Conservation (phyloP, 176 grass and related monocot genomes). For the Phragmites australis region DNA sequence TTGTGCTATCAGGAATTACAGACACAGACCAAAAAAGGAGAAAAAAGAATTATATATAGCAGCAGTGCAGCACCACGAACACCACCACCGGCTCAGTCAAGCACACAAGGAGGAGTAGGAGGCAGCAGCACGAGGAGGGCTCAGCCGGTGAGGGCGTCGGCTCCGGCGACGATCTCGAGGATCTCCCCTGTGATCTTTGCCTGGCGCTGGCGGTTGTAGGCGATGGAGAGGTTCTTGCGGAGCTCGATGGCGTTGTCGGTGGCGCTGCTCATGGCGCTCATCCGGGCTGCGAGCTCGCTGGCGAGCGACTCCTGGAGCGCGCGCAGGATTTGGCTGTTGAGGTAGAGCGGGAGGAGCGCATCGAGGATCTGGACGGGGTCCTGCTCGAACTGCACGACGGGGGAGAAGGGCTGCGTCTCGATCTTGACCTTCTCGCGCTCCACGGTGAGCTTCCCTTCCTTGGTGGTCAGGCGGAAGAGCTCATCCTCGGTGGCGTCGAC, state of each 20-base stretch:
- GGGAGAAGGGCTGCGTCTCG: conserved; percentile 59
- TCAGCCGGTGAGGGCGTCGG: conserved; percentile 47
- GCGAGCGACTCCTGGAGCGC: conserved; percentile 87
- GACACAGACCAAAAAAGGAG: conserved; percentile 11
- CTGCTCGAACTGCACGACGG: conserved; percentile 92
- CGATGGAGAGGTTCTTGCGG: conserved; percentile 48
- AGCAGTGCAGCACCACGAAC: background rate
- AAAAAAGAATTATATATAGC: conserved; percentile 48
- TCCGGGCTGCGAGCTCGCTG: conserved; percentile 78
- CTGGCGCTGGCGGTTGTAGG: conserved; percentile 76
- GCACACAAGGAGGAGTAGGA: background rate
- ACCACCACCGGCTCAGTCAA: background rate
- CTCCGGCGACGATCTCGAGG: conserved; percentile 79
- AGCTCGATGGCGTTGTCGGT: conserved; percentile 76
- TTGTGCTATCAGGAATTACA: conserved; percentile 52
- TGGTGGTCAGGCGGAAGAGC: conserved; percentile 90
- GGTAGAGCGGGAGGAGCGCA: conserved; percentile 85
- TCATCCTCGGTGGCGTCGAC: conserved; percentile 81
- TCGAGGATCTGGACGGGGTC: conserved; percentile 89
- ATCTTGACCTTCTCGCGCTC: conserved; percentile 83
- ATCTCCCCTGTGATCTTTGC: conserved; percentile 94
- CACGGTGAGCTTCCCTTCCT: conserved; percentile 77
- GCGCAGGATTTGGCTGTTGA: conserved; percentile 87
- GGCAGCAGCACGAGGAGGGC: too few species aligned
- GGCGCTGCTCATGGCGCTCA: conserved; percentile 89